Percentiles rank a stretch among this genome's conserved stretches.
Evolutionary conservation across 805 yeast species (phyloP).

Genomic region (Jamesozyma hellenica): DNA sequence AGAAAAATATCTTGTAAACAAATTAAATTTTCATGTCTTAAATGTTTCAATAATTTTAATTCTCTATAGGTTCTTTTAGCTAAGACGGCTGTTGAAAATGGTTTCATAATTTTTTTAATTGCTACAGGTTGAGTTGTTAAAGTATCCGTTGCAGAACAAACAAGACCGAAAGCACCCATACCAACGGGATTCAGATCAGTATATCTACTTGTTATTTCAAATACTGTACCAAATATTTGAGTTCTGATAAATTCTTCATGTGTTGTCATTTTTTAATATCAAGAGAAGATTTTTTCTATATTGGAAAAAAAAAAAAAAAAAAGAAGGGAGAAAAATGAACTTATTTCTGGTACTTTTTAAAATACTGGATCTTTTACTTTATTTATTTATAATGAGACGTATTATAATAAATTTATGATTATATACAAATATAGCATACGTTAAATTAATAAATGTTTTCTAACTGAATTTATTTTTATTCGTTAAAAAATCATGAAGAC

Average conservation of each 20-base stretch:
- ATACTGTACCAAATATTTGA: conserved; percentile 90
- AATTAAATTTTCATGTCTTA: conserved; percentile 89
- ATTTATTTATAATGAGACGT: too few relatives aligned
- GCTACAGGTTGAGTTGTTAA: conserved; percentile 90
- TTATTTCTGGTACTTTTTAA: neutral
- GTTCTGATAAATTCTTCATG: conserved; percentile 48
- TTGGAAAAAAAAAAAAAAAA: neutral
- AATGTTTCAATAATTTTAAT: conserved; percentile 81
- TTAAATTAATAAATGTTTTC: too few relatives aligned
- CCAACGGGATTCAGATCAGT: conserved; percentile 94
- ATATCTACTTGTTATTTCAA: conserved; percentile 84
- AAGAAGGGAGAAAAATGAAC: neutral
- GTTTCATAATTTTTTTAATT: conserved; percentile 94
- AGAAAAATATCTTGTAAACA: conserved; percentile 88
- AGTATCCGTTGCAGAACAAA: conserved; percentile 90
- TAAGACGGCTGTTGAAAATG: conserved; percentile 86
- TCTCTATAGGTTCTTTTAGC: conserved; percentile 97
- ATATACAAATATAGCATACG: too few relatives aligned
- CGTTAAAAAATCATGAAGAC: too few relatives aligned
- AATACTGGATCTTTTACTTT: neutral
- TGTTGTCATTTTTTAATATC: conserved; percentile 23
- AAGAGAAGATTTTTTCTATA: neutral
- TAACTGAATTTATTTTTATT: too few relatives aligned
- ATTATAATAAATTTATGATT: too few relatives aligned
- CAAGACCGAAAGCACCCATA: conserved; percentile 98